Conservation (phyloP, 768 basidiomycete species). For the Dendrothele bispora region DNA sequence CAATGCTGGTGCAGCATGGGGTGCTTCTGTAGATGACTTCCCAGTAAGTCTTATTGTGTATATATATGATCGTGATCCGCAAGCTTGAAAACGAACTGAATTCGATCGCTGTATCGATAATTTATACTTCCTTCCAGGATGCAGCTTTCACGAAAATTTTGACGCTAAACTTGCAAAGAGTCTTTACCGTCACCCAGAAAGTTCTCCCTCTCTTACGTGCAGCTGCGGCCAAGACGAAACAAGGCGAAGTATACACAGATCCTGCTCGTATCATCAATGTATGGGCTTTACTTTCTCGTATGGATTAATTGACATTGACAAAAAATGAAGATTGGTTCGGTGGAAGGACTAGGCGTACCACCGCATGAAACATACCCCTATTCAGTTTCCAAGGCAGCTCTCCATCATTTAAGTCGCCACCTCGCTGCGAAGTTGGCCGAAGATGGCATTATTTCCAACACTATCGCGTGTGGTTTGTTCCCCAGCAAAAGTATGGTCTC, state of each 20-base stretch:
- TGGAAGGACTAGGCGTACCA: slow-evolving; percentile 56
- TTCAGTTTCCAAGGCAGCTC: slow-evolving; percentile 60
- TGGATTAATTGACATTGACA: background rate
- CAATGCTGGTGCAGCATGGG: slow-evolving; percentile 65
- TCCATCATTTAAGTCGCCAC: slow-evolving; percentile 59
- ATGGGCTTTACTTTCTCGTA: slow-evolving; percentile 12
- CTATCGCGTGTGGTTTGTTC: slow-evolving; percentile 57
- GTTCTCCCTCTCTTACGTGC: slow-evolving; percentile 55
- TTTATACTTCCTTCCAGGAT: slow-evolving; percentile 36
- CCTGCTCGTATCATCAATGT: slow-evolving; percentile 65
- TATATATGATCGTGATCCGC: too few species aligned
- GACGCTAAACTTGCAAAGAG: slow-evolving; percentile 60
- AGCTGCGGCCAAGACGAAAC: slow-evolving; percentile 39
- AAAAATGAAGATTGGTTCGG: slow-evolving; percentile 52
- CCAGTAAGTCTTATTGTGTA: slow-evolving; percentile 31
- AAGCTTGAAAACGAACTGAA: too few species aligned
- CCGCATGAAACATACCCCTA: slow-evolving; percentile 65
- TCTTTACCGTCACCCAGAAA: slow-evolving; percentile 65
- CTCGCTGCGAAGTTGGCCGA: slow-evolving; percentile 56
- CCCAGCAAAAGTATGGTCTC: slow-evolving; percentile 37
- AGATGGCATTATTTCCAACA: slow-evolving; percentile 61
- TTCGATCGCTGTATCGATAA: too few species aligned
- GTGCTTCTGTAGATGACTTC: slow-evolving; percentile 43
- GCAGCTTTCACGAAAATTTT: slow-evolving; percentile 60
- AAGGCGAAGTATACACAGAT: slow-evolving; percentile 36